Percentiles rank a stretch among this genome's conserved stretches.
Evolutionary conservation across 2,329 filamentous ascomycete species (phyloP).

Genomic region (Trichoderma pleuroti): DNA sequence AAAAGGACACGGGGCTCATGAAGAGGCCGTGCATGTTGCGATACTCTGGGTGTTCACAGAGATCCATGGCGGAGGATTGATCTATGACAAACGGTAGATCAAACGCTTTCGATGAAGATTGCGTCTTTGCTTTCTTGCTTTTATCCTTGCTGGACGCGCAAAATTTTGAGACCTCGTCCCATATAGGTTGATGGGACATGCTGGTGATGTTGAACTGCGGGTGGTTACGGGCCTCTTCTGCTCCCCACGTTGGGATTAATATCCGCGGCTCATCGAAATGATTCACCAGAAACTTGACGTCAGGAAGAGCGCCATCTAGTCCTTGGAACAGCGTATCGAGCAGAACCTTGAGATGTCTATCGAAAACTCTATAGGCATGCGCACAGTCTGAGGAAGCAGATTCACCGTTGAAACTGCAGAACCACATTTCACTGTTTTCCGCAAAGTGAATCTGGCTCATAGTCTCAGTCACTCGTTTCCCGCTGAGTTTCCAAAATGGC

Average conservation of each 20-base stretch:
- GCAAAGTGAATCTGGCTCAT: conserved; percentile 29
- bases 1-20: conserved; percentile 42
- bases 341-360: conserved; percentile 31
- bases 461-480: conserved; percentile 29
- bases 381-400: conserved; percentile 31
- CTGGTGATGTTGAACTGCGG: conserved; percentile 25
- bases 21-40: conserved; percentile 43
- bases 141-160: conserved; percentile 26
- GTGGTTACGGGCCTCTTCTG: neutral
- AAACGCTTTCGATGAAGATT: conserved; percentile 21
- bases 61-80: conserved; percentile 28
- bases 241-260: conserved; percentile 28
- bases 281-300: conserved; percentile 44
- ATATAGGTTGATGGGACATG: conserved; percentile 30
- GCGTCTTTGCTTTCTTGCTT: neutral
- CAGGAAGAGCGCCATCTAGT: conserved; percentile 29
- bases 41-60: conserved; percentile 47
- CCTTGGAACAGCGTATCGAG: conserved; percentile 33
- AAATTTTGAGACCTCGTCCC: conserved; percentile 31
- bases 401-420: conserved; percentile 31
- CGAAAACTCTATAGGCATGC: conserved; percentile 33
- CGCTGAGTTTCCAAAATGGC: conserved; percentile 41
- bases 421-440: conserved; percentile 35
- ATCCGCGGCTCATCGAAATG: conserved; percentile 47
- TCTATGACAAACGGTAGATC: conserved; percentile 38